Conservation (phyloP, 768 basidiomycete genomes). For the Fomitopsis pulvina region DNA sequence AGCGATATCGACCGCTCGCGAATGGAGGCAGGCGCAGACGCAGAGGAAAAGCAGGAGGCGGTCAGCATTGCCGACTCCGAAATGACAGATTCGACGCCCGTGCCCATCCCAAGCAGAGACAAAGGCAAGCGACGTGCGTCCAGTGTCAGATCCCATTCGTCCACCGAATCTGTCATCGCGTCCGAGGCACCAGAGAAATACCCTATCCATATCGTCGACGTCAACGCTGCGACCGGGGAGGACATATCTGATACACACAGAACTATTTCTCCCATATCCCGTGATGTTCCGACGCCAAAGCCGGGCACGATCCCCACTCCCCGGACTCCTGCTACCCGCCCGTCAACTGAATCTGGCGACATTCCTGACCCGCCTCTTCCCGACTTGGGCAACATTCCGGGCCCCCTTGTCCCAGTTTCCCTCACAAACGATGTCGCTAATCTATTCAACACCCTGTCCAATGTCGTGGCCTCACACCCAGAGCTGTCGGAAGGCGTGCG, state of each 20-base stretch:
- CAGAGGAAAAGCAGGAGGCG: constrained; percentile 14
- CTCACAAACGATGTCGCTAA: constrained; percentile 60
- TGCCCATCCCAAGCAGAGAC: constrained; percentile 34
- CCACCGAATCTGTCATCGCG: constrained; percentile 31
- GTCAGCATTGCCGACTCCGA: constrained; percentile 17
- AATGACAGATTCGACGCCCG: constrained; percentile 7
- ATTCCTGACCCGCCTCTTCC: constrained; percentile 47
- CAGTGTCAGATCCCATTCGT: constrained; percentile 29
- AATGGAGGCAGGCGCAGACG: constrained; percentile 7
- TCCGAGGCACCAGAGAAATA: constrained; percentile 44
- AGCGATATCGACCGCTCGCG: constrained; percentile 30
- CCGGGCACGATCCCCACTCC: constrained; percentile 5
- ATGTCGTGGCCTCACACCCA: constrained; percentile 57
- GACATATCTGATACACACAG: constrained; percentile 12
- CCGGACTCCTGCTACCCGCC: not conserved
- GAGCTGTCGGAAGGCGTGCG: constrained; percentile 65
- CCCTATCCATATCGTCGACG: constrained; percentile 54
- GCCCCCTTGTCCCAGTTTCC: constrained; percentile 29
- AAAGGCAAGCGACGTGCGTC: constrained; percentile 38
- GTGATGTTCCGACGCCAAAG: constrained; percentile 4
- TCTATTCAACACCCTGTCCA: constrained; percentile 49
- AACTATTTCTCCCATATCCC: constrained; percentile 3
- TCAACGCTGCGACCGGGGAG: constrained; percentile 9
- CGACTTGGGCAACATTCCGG: constrained; percentile 30
- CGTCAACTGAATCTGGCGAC: constrained; percentile 7